A percentile compares a stretch with the other conserved stretches of the same genome.
Evolutionary conservation across 1,139 yeast genomes (phyloP).

Genomic region (Debaryomyces subglobosus): DNA sequence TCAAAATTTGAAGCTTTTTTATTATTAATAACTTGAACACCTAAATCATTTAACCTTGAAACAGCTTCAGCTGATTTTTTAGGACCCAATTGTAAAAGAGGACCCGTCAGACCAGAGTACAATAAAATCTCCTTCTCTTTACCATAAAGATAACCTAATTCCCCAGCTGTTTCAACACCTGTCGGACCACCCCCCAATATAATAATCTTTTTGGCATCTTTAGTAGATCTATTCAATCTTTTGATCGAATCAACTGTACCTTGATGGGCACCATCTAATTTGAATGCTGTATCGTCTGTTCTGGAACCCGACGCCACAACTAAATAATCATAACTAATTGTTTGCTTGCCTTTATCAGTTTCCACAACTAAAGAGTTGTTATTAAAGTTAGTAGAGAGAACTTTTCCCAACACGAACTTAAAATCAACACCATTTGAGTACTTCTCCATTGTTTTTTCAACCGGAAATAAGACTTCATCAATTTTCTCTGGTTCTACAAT

Average conservation of each 20-base stretch:
- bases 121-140: constrained; percentile 22
- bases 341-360: constrained; percentile 12
- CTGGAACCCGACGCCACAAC: constrained; percentile 31
- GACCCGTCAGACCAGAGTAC: constrained; percentile 23
- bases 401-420: constrained; percentile 22
- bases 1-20: constrained; percentile 13
- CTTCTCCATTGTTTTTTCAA: constrained; percentile 17
- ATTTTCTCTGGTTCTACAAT: constrained; percentile 23
- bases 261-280: constrained; percentile 18
- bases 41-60: constrained; percentile 20
- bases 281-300: constrained; percentile 21
- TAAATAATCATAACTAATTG: constrained; percentile 26
- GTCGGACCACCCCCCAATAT: constrained; percentile 37
- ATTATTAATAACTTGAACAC: constrained; percentile 24
- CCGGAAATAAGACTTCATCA: constrained; percentile 17
- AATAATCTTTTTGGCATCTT: constrained; percentile 24
- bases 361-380: constrained; percentile 14
- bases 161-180: constrained; percentile 35
- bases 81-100: constrained; percentile 18
- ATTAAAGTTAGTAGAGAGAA: constrained; percentile 20
- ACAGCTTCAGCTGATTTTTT: constrained; percentile 17
- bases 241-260: constrained; percentile 15
- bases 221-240: constrained; percentile 15
- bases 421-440: constrained; percentile 9
- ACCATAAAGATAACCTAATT: constrained; percentile 23